Evolutionary conservation across 148 eudicot genomes (phyloP).

Genomic region (Vaccinium corymbosum): DNA sequence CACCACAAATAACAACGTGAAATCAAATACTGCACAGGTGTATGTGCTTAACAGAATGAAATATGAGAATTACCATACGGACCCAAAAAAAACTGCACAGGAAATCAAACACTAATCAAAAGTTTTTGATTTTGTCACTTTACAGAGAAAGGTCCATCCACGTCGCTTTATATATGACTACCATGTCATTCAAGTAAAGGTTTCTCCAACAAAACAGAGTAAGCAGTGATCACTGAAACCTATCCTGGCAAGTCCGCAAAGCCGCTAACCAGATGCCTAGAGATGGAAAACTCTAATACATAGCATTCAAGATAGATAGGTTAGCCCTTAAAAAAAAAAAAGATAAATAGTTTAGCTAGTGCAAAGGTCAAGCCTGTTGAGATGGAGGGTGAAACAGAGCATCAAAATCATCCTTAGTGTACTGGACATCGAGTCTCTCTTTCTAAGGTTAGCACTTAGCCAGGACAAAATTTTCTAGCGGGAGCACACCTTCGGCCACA

Average conservation of each 20-base stretch:
- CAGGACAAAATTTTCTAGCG: background rate
- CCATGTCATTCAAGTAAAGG: background rate
- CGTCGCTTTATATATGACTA: background rate
- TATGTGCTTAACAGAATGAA: background rate
- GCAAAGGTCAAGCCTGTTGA: background rate
- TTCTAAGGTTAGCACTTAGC: background rate
- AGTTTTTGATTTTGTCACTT: background rate
- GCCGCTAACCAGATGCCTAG: background rate
- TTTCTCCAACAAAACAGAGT: background rate
- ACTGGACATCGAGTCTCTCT: background rate
- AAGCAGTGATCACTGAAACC: background rate
- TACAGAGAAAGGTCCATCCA: background rate
- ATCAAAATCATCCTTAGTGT: background rate
- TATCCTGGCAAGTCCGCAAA: background rate
- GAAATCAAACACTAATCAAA: background rate
- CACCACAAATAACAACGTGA: background rate
- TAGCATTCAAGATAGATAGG: background rate
- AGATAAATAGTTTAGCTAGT: background rate
- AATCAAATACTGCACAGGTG: background rate
- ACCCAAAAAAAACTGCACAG: background rate
- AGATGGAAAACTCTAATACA: background rate
- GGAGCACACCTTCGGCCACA: too few species aligned
- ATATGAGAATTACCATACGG: background rate
- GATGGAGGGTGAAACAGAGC: background rate
- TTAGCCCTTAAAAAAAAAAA: background rate